Evolutionary conservation across 2,329 filamentous ascomycete species (phyloP), one percentile per base, ranked within the genome.

Genomic region (Fusarium poae): DNA sequence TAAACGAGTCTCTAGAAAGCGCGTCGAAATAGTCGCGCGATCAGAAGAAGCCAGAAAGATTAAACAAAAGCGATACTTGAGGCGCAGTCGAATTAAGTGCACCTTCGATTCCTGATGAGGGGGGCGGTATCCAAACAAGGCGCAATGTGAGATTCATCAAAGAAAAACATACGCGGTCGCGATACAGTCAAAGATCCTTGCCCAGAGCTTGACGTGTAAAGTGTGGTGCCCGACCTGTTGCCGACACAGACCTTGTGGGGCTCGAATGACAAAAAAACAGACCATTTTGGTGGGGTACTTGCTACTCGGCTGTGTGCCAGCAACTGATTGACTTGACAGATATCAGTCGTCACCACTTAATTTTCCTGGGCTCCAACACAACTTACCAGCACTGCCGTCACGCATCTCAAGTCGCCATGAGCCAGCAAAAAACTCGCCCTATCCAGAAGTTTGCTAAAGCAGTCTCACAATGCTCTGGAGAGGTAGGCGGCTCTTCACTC

Each of bases 401-500:
- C 45, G 18, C 48, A 44, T 27, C 45, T 43, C 23, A 42, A 66
- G 37, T 54, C 62, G 39, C 32, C 49, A 78, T 78, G 75, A 70
- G 57, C 39, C 67, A 60, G 40, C 44, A 72, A 48, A 67, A 69
- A 20, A 71, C 70, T 25, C 82, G 86, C 8, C 86, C 86, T 2
- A 86, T 88, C 57, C 83, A 86, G 69, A 86, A 83, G 63, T 81
- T 89, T 59, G 86, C 86, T 18, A 77, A 81, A 15, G 83, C 85
- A n/a, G 83, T 81, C 37, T 83, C 85, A 9, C 82, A 85, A 72
- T 89, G 87, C 76, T 82, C 85, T n/a, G 68, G 79, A 39, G 84
- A 89, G 83, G 86, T 87, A 59, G 53, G 79, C 68, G 13, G 42
- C 51, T 18, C 48, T 25, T 35, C 10, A 9, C n/a, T 21, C 49